Evolutionary conservation across 164 flowering plant genomes (phyloP).

Genomic region (Paratinospora sagittata): DNA sequence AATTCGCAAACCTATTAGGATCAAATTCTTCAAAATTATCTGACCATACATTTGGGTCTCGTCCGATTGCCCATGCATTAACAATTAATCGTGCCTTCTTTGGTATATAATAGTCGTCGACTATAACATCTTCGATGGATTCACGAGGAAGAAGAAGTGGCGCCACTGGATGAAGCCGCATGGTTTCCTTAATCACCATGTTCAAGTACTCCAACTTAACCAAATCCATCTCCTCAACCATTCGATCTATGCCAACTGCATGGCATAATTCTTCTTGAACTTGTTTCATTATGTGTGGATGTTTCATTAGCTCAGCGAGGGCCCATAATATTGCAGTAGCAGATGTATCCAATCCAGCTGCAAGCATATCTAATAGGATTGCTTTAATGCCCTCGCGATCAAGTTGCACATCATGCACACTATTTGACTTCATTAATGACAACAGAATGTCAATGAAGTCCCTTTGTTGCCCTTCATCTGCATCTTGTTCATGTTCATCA

Average conservation of each 20-base stretch:
- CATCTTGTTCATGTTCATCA: conserved; percentile 10
- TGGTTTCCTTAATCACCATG: conserved; percentile 9
- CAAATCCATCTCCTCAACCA: conserved; percentile 1
- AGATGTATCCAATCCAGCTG: too few relatives aligned
- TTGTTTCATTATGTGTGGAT: too few relatives aligned
- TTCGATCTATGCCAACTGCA: conserved; percentile 3
- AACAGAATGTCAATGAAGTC: too few relatives aligned
- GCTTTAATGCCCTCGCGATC: too few relatives aligned
- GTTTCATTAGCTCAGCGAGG: too few relatives aligned
- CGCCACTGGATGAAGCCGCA: conserved; percentile 12
- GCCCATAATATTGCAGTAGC: too few relatives aligned
- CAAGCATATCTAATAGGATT: too few relatives aligned
- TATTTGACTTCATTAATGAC: too few relatives aligned
- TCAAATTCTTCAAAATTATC: conserved; percentile 4
- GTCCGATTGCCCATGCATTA: conserved; percentile 22
- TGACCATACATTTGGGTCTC: conserved; percentile 18
- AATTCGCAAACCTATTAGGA: conserved; percentile 6
- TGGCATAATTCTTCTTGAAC: too few relatives aligned
- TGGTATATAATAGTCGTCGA: conserved; percentile 18
- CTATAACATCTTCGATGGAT: conserved; percentile 12
- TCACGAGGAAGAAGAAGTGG: conserved; percentile 23
- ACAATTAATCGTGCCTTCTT: conserved; percentile 14
- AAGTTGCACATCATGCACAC: too few relatives aligned
- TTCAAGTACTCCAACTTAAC: background rate
- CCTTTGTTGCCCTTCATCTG: background rate